Evolutionary conservation across 768 basidiomycete species (phyloP).

Genomic region (Suillus paluster): DNA sequence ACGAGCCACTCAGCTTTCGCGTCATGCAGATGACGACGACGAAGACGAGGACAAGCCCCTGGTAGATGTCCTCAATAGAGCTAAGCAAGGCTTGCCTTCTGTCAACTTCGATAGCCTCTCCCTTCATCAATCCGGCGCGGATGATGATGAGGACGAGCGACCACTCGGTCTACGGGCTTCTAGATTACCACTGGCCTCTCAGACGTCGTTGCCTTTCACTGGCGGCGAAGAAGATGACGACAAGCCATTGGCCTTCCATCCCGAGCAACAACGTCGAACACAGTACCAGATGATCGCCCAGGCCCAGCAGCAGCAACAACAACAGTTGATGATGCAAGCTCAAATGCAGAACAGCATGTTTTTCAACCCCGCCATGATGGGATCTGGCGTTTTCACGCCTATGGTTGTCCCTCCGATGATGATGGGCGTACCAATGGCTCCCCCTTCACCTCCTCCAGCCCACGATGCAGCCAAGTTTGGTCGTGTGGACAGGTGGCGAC

Average conservation of each 20-base stretch:
- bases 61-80: constrained; percentile 57
- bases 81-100: constrained; percentile 48
- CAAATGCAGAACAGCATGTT: constrained; percentile 79
- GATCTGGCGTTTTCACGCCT: constrained; percentile 68
- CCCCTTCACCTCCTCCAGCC: constrained; percentile 65
- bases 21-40: constrained; percentile 37
- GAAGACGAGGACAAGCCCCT: constrained; percentile 80
- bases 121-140: constrained; percentile 28
- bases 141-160: constrained; percentile 69
- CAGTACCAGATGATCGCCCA: constrained; percentile 47
- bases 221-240: constrained; percentile 66
- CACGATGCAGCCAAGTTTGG: constrained; percentile 70
- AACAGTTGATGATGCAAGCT: constrained; percentile 67
- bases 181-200: constrained; percentile 34
- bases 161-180: constrained; percentile 76
- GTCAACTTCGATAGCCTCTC: constrained; percentile 44
- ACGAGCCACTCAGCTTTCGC: constrained; percentile 31
- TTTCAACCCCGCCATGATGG: constrained; percentile 73
- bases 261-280: constrained; percentile 80
- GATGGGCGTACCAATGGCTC: constrained; percentile 42
- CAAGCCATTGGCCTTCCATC: constrained; percentile 70
- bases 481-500: constrained; percentile 81
- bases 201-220: constrained; percentile 28
- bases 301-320: constrained; percentile 55
- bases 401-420: constrained; percentile 55